These are phyloP conservation scores for Clarkia xantiana DNA, from an alignment of 345 rosid species.

Conservation along the genomic window DNA sequence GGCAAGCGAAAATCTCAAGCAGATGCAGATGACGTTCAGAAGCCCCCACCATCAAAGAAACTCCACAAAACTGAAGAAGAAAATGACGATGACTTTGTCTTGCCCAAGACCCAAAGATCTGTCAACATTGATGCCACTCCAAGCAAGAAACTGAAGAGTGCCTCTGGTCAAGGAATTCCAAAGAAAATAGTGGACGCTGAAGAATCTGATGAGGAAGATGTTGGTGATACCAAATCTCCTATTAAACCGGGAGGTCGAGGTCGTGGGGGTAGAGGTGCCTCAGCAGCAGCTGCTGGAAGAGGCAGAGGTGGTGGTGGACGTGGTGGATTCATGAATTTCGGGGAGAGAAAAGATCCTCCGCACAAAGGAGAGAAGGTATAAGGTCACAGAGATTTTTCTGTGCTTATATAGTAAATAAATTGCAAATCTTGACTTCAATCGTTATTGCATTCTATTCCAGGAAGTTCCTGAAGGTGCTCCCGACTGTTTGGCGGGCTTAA, in stretches of 20 bases:
- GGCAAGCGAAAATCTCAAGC: conserved; percentile 49
- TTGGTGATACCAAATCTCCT: conserved; percentile 38
- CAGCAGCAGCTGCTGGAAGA: conserved; percentile 56
- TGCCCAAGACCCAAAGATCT: conserved; percentile 19
- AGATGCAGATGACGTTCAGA: conserved; percentile 23
- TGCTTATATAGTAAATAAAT: background rate
- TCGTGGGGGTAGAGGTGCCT: conserved; percentile 65
- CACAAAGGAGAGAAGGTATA: conserved; percentile 97
- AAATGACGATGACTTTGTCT: conserved; percentile 57
- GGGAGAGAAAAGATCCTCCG: conserved; percentile 96
- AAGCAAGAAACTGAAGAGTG: conserved; percentile 69
- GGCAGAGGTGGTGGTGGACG: conserved; percentile 80
- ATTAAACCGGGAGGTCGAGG: conserved; percentile 63
- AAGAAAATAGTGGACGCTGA: conserved; percentile 32
- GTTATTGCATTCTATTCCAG: conserved; percentile 20
- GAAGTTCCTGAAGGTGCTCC: conserved; percentile 96
- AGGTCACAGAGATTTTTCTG: background rate
- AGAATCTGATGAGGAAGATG: conserved; percentile 49
- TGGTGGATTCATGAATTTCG: conserved; percentile 87
- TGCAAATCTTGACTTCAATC: background rate
- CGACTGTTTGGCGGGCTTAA: conserved; percentile 72
- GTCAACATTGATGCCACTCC: conserved; percentile 32
- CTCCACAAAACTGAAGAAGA: conserved; percentile 29
- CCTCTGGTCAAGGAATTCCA: conserved; percentile 52
- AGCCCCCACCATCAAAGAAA: conserved; percentile 40